A percentile compares a stretch with the other conserved stretches of the same genome.
These are phyloP conservation scores for Boletellus emodensis DNA, from an alignment of 768 basidiomycete species.

Conservation along the genomic window DNA sequence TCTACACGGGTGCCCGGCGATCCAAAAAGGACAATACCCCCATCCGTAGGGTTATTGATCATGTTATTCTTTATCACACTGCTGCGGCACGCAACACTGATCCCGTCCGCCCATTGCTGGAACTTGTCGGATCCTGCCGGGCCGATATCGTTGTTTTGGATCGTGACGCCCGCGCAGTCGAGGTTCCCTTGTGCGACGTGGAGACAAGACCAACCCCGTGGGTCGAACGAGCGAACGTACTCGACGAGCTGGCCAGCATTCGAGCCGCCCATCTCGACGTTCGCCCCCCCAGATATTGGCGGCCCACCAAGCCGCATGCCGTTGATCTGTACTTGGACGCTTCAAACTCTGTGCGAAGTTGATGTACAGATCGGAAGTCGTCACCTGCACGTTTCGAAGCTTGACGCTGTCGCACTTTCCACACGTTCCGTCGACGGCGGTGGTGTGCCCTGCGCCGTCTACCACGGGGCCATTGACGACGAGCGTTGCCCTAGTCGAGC, in stretches of 20 bases:
- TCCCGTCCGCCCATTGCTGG: constrained; percentile 79
- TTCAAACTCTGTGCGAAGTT: neutral
- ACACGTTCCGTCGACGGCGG: constrained; percentile 68
- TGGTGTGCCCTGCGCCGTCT: constrained; percentile 64
- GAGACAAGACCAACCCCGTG: constrained; percentile 79
- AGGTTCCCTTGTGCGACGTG: constrained; percentile 70
- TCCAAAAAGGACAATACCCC: constrained; percentile 76
- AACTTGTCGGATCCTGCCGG: constrained; percentile 65
- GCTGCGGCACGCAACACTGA: constrained; percentile 67
- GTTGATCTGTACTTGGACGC: constrained; percentile 51
- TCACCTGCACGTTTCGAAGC: constrained; percentile 70
- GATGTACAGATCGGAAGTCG: neutral
- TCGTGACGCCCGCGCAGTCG: constrained; percentile 55
- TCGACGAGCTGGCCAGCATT: constrained; percentile 73
- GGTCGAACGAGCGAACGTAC: constrained; percentile 71
- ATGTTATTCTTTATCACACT: constrained; percentile 62
- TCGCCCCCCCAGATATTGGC: constrained; percentile 60
- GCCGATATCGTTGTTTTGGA: constrained; percentile 83
- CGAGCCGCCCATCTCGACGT: constrained; percentile 81
- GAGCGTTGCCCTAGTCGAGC: constrained; percentile 60
- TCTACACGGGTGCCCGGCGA: constrained; percentile 67
- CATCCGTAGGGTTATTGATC: constrained; percentile 71
- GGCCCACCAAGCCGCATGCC: constrained; percentile 58
- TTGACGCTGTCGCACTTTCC: constrained; percentile 52
- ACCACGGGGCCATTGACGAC: constrained; percentile 61